Conservation (phyloP, 2,329 filamentous ascomycete species). For the Colletotrichum tabaci region DNA sequence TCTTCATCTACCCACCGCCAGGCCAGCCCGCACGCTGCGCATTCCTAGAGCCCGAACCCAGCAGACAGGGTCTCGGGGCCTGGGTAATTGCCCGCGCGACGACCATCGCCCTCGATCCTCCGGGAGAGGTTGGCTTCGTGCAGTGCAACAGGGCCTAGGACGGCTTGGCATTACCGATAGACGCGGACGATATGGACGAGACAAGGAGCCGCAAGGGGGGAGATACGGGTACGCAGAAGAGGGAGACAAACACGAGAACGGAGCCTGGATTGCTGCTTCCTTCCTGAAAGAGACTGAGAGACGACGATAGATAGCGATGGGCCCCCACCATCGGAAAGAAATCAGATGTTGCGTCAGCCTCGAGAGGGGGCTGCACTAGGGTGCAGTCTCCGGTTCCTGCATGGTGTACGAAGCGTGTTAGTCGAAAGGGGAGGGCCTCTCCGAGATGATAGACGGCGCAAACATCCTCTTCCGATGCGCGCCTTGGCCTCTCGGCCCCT, state of each 20-base stretch:
- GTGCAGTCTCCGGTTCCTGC: not conserved
- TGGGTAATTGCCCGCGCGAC: slow-evolving; percentile 11
- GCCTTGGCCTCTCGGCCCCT: slow-evolving; percentile 25
- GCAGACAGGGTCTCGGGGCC: slow-evolving; percentile 22
- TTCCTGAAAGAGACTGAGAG: slow-evolving; percentile 15
- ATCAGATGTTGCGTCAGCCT: slow-evolving; percentile 28
- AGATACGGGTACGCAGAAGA: not conserved
- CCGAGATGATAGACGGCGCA: slow-evolving; percentile 30
- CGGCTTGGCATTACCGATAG: slow-evolving; percentile 26
- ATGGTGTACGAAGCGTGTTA: slow-evolving; percentile 8
- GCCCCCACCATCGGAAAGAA: slow-evolving; percentile 28
- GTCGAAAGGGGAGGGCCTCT: slow-evolving; percentile 18
- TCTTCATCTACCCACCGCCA: slow-evolving; percentile 25
- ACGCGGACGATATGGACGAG: not conserved
- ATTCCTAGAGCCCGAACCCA: slow-evolving; percentile 27
- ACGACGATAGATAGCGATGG: slow-evolving; percentile 8
- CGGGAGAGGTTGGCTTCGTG: slow-evolving; percentile 27
- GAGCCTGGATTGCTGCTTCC: slow-evolving; percentile 14
- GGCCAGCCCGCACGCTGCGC: slow-evolving; percentile 18
- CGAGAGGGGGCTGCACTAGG: not conserved
- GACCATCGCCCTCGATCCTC: slow-evolving; percentile 6
- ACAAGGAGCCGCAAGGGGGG: not conserved
- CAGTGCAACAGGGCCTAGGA: slow-evolving; percentile 19
- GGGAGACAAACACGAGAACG: not conserved
- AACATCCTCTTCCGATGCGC: slow-evolving; percentile 13